Base-by-base conservation (phyloP, 768 basidiomycete species). In the Exidia glandulosa region DNA sequence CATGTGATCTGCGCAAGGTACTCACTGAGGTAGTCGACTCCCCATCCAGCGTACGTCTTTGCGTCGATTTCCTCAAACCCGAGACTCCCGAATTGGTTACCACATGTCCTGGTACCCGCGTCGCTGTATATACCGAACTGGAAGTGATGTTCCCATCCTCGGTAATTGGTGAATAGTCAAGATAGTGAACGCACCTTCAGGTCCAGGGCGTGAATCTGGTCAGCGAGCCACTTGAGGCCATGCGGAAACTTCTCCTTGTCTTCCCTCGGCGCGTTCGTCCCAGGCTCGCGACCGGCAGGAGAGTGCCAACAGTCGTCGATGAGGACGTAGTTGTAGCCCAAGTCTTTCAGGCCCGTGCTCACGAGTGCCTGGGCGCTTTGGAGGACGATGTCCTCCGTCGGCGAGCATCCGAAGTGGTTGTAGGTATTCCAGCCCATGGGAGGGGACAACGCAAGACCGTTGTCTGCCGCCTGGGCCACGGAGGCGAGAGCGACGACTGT, bases 31-130 rank as follows among this genome's bases (percentile, higher is more conserved):
- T 72, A 74, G 63, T 74, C 74, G 37, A 73, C 67, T 10, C 69
- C 74, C 74, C 74, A 75, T 23, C 67, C 68, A 1, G 73, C 73
- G 56, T 75, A 76, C 0, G 72, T 71, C 61, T 76, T 58, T 14
- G 75, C 75, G 59, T 76, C 75, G 60, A 76, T 71, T 33, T 73
- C 68, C 62, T 76, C 75, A 60, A 67, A 72, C 9, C 71, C 75
- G 2, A 76, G 66, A 2, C 73, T 75, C 29, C 75, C 75, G 50
- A 74, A 76, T 6, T 66, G 67, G 1, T 72, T 67, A 2, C 67
- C 73, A 47, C 75, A 76, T 0, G 75, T 76, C n/a, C 63, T 71
- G 68, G 66, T 67, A 60, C 73, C 74, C 5, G 73, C 73, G 41
- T 66, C 65, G 41, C 71, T 72, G 63, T 75, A 75, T n/a, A 75